Evolutionary conservation across 148 eudicot genomes (phyloP).

Genomic region (Cornus florida): DNA sequence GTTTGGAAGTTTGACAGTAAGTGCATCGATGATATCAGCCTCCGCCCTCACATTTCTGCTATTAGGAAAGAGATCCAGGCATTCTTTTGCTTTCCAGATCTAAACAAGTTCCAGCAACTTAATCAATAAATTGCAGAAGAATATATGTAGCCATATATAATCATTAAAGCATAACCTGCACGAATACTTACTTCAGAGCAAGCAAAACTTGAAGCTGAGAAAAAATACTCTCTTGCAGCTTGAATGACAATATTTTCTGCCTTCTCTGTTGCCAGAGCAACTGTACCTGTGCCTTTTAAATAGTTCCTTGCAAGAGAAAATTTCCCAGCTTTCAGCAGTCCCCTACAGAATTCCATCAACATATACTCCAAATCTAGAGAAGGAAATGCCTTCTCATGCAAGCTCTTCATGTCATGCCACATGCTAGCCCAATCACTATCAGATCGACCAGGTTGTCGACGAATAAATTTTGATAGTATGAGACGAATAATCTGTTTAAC

Average conservation of each 20-base stretch:
- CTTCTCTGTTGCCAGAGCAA: constrained; percentile 79
- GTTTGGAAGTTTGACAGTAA: constrained; percentile 85
- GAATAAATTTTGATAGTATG: constrained; percentile 84
- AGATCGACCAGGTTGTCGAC: constrained; percentile 68
- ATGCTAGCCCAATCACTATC: constrained; percentile 93
- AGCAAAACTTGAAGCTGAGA: constrained; percentile 89
- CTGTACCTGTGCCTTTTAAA: constrained; percentile 77
- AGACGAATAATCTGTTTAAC: constrained; percentile 95
- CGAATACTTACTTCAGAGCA: constrained; percentile 73
- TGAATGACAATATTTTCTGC: constrained; percentile 95
- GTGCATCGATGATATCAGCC: constrained; percentile 83
- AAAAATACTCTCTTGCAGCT: constrained; percentile 91
- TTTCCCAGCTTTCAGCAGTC: constrained; percentile 92
- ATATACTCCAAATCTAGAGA: constrained; percentile 81
- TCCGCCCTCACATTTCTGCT: constrained; percentile 80
- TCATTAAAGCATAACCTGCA: background rate
- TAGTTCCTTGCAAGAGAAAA: constrained; percentile 94
- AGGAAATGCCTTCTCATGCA: constrained; percentile 90
- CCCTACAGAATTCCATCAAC: constrained; percentile 93
- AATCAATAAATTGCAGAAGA: constrained; percentile 7
- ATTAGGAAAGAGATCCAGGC: constrained; percentile 78
- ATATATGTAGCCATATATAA: background rate
- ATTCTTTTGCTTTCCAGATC: constrained; percentile 99
- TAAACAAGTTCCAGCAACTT: constrained; percentile 35
- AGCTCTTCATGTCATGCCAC: constrained; percentile 91